These are phyloP conservation scores for Drechslerella dactyloides DNA, from an alignment of 2,329 filamentous ascomycete genomes.

Conservation along the genomic window DNA sequence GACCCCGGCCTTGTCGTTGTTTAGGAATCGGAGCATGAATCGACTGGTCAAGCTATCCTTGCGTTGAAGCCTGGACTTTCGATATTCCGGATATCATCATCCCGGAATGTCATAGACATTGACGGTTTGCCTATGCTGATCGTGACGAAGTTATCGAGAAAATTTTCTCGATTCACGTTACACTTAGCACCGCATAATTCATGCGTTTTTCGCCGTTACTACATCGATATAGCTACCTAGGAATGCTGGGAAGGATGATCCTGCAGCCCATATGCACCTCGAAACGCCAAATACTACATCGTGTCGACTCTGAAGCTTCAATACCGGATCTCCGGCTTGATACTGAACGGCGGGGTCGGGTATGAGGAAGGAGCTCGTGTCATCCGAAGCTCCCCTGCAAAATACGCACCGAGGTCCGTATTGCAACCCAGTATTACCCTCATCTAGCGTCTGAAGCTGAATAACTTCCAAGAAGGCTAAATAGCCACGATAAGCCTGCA, in stretches of 20 bases:
- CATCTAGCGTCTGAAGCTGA: not conserved
- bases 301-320: not conserved
- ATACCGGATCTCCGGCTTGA: not conserved
- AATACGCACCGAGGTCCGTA: not conserved
- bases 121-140: too few species aligned
- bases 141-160: too few species aligned
- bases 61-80: too few species aligned
- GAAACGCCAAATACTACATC: not conserved
- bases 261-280: not conserved
- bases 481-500: conserved; percentile 2
- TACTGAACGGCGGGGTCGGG: not conserved
- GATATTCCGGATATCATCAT: too few species aligned
- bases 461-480: not conserved
- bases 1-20: too few species aligned
- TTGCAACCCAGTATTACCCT: not conserved
- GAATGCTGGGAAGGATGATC: not conserved
- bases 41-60: too few species aligned
- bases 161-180: too few species aligned
- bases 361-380: not conserved
- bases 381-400: not conserved
- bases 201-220: not conserved
- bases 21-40: too few species aligned
- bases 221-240: not conserved
- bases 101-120: too few species aligned
- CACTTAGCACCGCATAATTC: too few species aligned